Base-by-base conservation (phyloP, 2,329 filamentous ascomycete species). In the Helminthosporium solani region DNA sequence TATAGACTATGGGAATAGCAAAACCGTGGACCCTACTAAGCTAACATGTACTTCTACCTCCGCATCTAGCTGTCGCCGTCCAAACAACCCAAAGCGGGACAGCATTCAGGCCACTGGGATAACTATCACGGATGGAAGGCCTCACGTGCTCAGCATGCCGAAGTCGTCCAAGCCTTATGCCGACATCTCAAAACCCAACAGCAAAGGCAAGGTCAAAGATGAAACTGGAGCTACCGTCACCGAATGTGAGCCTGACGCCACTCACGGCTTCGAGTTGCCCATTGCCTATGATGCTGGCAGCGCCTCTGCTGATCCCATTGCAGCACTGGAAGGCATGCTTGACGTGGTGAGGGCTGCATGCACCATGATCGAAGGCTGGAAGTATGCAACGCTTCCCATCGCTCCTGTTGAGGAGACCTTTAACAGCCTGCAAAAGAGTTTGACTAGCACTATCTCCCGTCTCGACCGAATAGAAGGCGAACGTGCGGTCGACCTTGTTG, bases 201-300 rank as follows among this genome's bases (percentile, higher is more conserved):
- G 23, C 21, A 40, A 40, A 31, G 37, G 37, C 37, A 40, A 40
- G 27, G 37, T 12, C 14, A 40, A 20, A 40, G 37, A 18, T 23
- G 8, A 40, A n/a, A 18, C 23, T 7, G 37, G 25, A 19, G 23
- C 7, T 5, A 40, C 14, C 12, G 28, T 31, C 28, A 5, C 14
- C 12, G 28, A 31, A 14, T 8, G 7, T 14, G 28, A 31, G 9
- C 28, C 28, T n/a, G 5, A n/a, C 14, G 28, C 28, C 12, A 31
- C 28, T n/a, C 28, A 31, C 28, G 28, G 28, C 28, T 31, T 31
- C 28, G 12, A 31, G 12, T 12, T 31, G 28, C 28, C 28, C 28
- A 6, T 31, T 14, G 12, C 28, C 28, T 31, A 31, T 12, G 28
- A 31, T 12, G 14, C 9, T n/a, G 5, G 9, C 28, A 31, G 28